Conservation (phyloP, 75 land plant species). For the Pinus tabuliformis region DNA sequence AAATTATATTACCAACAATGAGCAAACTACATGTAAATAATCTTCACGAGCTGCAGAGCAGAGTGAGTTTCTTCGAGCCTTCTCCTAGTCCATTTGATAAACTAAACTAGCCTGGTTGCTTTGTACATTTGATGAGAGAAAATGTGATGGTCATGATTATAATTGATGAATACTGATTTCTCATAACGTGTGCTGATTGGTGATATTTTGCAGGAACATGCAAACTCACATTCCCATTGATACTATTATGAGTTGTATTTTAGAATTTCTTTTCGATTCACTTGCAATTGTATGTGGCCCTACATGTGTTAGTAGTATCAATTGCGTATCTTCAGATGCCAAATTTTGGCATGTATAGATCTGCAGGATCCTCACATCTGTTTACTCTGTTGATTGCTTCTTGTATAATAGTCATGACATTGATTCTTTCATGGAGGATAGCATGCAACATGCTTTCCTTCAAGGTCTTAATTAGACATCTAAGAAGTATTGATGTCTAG, state of each 20-base stretch:
- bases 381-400: not conserved
- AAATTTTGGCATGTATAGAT: not conserved
- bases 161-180: not conserved
- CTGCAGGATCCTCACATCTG: not conserved
- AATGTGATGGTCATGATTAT: not conserved
- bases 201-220: too few species aligned
- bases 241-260: not conserved
- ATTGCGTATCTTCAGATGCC: not conserved
- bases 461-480: too few species aligned
- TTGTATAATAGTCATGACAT: conserved; percentile 1
- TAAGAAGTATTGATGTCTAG: too few species aligned
- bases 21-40: not conserved
- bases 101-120: not conserved
- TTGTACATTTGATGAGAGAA: not conserved
- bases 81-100: not conserved
- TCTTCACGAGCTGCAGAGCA: not conserved
- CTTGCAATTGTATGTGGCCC: not conserved
- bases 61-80: not conserved
- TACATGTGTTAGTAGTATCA: not conserved
- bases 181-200: too few species aligned
- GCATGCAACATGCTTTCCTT: too few species aligned
- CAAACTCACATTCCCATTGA: too few species aligned
- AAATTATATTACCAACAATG: too few species aligned
- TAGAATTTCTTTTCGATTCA: not conserved
- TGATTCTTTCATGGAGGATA: not conserved